Percentiles rank a stretch among this genome's conserved stretches.
phyloP scores from a whole-genome alignment of 1,139 yeast genomes.

The Yamadazyma triangularis region DNA sequence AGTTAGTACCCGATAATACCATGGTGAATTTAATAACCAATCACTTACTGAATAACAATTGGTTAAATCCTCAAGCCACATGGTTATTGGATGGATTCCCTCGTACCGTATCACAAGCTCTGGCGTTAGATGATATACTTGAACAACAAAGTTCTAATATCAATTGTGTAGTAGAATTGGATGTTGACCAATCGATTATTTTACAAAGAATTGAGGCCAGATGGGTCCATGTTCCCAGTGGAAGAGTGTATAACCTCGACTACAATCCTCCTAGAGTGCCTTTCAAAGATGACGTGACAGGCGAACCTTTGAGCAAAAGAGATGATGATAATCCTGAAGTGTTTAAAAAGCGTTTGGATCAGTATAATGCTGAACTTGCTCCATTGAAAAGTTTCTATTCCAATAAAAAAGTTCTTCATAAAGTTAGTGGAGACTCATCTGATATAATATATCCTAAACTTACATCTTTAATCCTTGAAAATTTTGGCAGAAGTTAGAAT shows the following conservation, averaged over 20 bases:
- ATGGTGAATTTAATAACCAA: constrained; percentile 57
- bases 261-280: constrained; percentile 86
- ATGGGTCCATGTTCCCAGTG: constrained; percentile 81
- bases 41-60: constrained; percentile 40
- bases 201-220: constrained; percentile 78
- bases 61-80: constrained; percentile 44
- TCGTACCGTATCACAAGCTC: constrained; percentile 70
- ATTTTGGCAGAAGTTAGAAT: too few species aligned
- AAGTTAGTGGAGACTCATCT: constrained; percentile 72
- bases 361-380: constrained; percentile 53
- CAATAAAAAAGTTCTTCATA: constrained; percentile 46
- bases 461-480: constrained; percentile 31
- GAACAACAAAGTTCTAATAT: constrained; percentile 33
- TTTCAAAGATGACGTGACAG: constrained; percentile 82
- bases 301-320: constrained; percentile 76
- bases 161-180: constrained; percentile 75
- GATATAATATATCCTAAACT: constrained; percentile 80
- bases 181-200: constrained; percentile 78
- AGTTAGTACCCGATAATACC: constrained; percentile 67
- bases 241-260: constrained; percentile 78
- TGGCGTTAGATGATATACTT: constrained; percentile 45
- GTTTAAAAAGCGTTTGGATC: constrained; percentile 61
- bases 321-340: constrained; percentile 74
- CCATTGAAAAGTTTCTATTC: constrained; percentile 65
- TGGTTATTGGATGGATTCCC: constrained; percentile 95